Base-by-base conservation (phyloP, 306 rosid genomes). In the Inga laurina region DNA sequence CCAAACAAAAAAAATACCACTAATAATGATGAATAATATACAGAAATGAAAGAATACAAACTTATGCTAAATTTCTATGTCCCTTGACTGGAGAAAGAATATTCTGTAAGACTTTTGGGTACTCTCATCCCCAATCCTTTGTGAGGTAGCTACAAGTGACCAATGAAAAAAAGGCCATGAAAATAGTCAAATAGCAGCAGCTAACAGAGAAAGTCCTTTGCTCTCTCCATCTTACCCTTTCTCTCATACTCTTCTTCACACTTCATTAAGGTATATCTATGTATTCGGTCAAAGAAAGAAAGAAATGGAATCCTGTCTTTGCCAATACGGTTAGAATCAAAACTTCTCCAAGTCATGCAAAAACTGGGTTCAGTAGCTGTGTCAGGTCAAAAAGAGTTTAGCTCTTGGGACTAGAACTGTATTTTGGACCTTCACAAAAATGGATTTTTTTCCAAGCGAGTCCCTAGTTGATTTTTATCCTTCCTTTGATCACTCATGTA, bases 21-120 rank as follows among this genome's bases (percentile, higher is more conserved):
- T 88, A 79, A 41, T 75, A 77, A 67, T 76, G 72, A 82, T 32
- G 70, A 71, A 48, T 77, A 81, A 87, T 92, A 85, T 90, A 90
- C 93, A 92, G 69, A 49, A 84, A 78, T 80, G 85, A 89, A 90
- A 86, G 90, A 90, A 90, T 89, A 89, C 83, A 88, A 78, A 54
- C 41, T 76, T 74, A 52, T 82, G 70, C 92, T 89, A 86, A 78
- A 77, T 81, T 79, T 79, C 76, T 82, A 84, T 74, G 83, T 71
- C 19, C 56, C 75, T n/a, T 71, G 72, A 82, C 75, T 77, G 57
- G 49, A 51, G 81, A 79, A 86, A 86, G 86, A 79, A 87, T 86
- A 14, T 82, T 84, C 87, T 85, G 84, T 43, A 75, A 45, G 82
- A 74, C 85, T 82, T 76, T 76, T 44, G 84, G 79, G 87, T 72